Evolutionary conservation across 2,329 filamentous ascomycete genomes (phyloP), one percentile per base, ranked within the genome.

Genomic region (Kalmusia sp.): DNA sequence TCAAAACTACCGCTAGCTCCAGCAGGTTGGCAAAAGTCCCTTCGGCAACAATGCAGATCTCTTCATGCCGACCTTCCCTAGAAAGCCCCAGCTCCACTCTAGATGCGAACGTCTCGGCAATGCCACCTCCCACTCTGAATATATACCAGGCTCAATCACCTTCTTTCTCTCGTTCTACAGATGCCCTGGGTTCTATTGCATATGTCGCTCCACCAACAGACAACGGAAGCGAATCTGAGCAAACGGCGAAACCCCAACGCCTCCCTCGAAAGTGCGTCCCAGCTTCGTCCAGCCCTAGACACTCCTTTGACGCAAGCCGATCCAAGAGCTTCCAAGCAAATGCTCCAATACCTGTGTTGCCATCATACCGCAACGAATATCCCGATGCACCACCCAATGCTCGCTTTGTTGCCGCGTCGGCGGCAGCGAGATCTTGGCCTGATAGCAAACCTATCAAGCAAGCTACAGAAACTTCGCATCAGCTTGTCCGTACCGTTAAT

Each of bases 301-400:
- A 37, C 8, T 58, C 60, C 14, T 27, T 59, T 1, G 60, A 59
- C 14, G n/a, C 41, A 24, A 37, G 27, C 25, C 47, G 49, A 47
- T 19, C 37, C 6, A 54, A 46, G 31, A 52, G 6, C 54, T 63
- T 25, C 21, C 54, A 27, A 56, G 38, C 33, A 14, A 51, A 21
- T 19, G 49, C 30, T 22, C 58, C 64, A 9, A 15, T 46, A 6
- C 30, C 30, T 12, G 45, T 50, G 15, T 58, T 73, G 39, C 71
- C 77, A 17, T 71, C 76, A 0, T 83, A 83, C 59, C 75, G 81
- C 56, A 81, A 79, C 55, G 80, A 83, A 56, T 82, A 81, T 57
- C 79, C 80, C 3, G 61, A 60, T 15, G 39, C 62, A 12, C 35
- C 54, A 1, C 34, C 55, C 14, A 63, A 68, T 37, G 46, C 64